Percentiles rank a stretch among this genome's conserved stretches.
phyloP scores from a whole-genome alignment of 257 asterid genomes.

The Paraleonurus japonicus region DNA sequence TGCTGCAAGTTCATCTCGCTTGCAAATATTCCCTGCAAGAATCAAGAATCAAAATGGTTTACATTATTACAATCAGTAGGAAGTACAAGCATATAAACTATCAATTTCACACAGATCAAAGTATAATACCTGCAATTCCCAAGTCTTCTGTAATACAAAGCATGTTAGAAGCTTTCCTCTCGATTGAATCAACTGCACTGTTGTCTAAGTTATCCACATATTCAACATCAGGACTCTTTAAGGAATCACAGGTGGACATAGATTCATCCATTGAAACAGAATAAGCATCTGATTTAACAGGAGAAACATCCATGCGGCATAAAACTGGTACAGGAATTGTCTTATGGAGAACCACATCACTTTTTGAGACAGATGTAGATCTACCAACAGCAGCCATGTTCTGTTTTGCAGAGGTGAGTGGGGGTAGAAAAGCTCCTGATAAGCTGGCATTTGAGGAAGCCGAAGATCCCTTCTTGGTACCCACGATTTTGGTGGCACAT shows the following conservation, averaged over 20 bases:
- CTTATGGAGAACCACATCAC: constrained; percentile 32
- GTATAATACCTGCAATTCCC: constrained; percentile 50
- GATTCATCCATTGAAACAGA: constrained; percentile 87
- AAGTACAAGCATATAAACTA: neutral
- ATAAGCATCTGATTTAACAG: constrained; percentile 49
- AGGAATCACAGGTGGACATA: constrained; percentile 77
- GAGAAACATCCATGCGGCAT: constrained; percentile 42
- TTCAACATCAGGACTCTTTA: constrained; percentile 87
- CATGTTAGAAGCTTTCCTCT: constrained; percentile 53
- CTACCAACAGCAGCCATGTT: constrained; percentile 34
- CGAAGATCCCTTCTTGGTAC: constrained; percentile 65
- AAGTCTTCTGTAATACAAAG: constrained; percentile 63
- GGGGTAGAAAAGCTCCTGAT: constrained; percentile 27
- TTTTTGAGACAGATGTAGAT: constrained; percentile 32
- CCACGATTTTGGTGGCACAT: constrained; percentile 54
- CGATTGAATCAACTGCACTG: constrained; percentile 60
- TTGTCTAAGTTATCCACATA: constrained; percentile 63
- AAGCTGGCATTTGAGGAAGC: constrained; percentile 41
- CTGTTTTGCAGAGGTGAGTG: constrained; percentile 46
- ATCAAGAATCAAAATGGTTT: constrained; percentile 8
- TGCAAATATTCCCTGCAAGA: constrained; percentile 55
- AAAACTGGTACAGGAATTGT: constrained; percentile 25
- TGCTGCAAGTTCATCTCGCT: constrained; percentile 56
- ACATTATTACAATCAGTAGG: neutral
- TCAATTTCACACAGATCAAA: constrained; percentile 16